A percentile compares a stretch with the other conserved stretches of the same genome.
Evolutionary conservation across 2,329 filamentous ascomycete species (phyloP).

Genomic region (Neoarthrinium moseri): DNA sequence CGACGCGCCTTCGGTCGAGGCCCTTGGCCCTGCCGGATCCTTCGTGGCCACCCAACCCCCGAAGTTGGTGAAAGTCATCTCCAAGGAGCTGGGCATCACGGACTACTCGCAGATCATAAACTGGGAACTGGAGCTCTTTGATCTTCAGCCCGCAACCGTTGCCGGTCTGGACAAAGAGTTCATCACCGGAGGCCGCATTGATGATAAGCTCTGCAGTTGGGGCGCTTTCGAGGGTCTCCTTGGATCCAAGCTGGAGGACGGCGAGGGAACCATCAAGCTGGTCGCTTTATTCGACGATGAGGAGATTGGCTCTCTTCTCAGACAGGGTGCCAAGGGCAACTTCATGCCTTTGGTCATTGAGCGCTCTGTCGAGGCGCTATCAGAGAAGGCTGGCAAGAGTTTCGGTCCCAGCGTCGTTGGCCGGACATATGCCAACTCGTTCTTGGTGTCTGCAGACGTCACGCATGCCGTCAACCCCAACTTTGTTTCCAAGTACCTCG

Average conservation of each 20-base stretch:
- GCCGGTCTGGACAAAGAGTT: constrained; percentile 88
- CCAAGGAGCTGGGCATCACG: constrained; percentile 70
- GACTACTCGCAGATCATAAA: constrained; percentile 78
- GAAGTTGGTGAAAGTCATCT: constrained; percentile 79
- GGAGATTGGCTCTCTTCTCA: constrained; percentile 87
- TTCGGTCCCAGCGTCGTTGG: constrained; percentile 64
- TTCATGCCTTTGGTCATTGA: constrained; percentile 81
- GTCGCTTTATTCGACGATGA: constrained; percentile 97
- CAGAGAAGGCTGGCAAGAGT: constrained; percentile 33
- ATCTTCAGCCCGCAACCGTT: constrained; percentile 79
- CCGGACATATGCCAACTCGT: constrained; percentile 86
- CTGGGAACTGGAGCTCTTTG: constrained; percentile 96
- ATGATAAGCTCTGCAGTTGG: constrained; percentile 97
- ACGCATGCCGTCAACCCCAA: constrained; percentile 94
- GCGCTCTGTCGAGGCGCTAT: constrained; percentile 70
- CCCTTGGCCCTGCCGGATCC: constrained; percentile 62
- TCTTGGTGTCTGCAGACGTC: constrained; percentile 90
- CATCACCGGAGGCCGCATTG: constrained; percentile 92
- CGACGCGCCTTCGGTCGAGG: constrained; percentile 32
- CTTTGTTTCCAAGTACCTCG: constrained; percentile 80
- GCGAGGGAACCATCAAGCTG: constrained; percentile 75
- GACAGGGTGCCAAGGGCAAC: constrained; percentile 87
- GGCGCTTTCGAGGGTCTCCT: constrained; percentile 83
- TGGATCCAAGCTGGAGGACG: constrained; percentile 55
- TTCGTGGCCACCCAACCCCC: constrained; percentile 85